A percentile compares a stretch with the other conserved stretches of the same genome.
Conservation (phyloP, 345 rosid genomes). For the Citrus glauca region DNA sequence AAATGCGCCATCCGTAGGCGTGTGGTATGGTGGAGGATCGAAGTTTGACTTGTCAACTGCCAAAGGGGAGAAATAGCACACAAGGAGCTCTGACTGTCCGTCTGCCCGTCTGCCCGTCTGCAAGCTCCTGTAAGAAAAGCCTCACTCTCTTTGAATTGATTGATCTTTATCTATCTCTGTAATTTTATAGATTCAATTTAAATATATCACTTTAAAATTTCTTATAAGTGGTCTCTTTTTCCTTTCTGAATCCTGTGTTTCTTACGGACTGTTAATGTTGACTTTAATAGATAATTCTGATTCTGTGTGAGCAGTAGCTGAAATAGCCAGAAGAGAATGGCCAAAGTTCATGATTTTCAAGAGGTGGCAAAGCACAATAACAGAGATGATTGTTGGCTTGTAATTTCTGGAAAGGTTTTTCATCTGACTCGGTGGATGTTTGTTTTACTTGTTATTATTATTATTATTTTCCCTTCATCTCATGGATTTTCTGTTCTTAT, state of each 20-base stretch:
- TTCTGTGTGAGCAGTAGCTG: neutral
- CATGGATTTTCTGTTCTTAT: neutral
- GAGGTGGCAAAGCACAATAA: conserved; percentile 54
- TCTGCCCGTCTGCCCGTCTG: neutral
- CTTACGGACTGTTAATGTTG: neutral
- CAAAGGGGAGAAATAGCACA: neutral
- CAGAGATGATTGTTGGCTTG: conserved; percentile 58
- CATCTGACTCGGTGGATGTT: neutral
- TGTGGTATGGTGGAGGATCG: neutral
- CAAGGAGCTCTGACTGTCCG: neutral
- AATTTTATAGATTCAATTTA: no score
- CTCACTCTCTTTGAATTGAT: neutral
- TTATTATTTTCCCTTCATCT: neutral
- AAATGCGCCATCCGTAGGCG: neutral
- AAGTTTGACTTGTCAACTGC: neutral
- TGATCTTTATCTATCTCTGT: neutral
- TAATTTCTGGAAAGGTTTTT: conserved; percentile 64
- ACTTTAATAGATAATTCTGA: neutral
- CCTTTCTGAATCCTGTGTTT: neutral
- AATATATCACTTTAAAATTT: neutral
- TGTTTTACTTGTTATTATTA: neutral
- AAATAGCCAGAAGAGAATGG: conserved; percentile 24
- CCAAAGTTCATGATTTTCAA: conserved; percentile 35
- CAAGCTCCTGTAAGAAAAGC: neutral
- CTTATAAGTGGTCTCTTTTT: neutral